phyloP scores from a whole-genome alignment of 75 land plant genomes.

The Sequoia sempervirens region DNA sequence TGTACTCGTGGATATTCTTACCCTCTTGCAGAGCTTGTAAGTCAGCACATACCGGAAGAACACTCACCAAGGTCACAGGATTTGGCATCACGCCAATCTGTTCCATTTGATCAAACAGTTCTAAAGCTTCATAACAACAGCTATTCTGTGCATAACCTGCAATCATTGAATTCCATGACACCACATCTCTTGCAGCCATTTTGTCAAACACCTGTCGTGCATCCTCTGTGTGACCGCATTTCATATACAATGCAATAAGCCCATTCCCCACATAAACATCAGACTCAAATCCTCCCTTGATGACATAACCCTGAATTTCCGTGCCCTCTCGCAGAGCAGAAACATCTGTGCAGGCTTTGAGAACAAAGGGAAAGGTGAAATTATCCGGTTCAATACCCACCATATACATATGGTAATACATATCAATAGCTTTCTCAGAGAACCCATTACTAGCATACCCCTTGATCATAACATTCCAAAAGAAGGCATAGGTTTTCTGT shows the following conservation, averaged over 20 bases:
- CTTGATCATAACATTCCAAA: slow-evolving; percentile 74
- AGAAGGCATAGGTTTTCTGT: slow-evolving; percentile 38
- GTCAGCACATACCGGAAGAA: slow-evolving; percentile 43
- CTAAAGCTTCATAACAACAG: slow-evolving; percentile 1
- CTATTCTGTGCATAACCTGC: slow-evolving; percentile 9
- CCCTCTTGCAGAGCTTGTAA: slow-evolving; percentile 43
- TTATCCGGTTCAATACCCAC: slow-evolving; percentile 44
- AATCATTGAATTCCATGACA: slow-evolving; percentile 86
- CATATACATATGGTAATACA: slow-evolving; percentile 59
- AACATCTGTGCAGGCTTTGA: slow-evolving; percentile 61
- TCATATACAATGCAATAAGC: slow-evolving; percentile 73
- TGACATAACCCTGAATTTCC: slow-evolving; percentile 58
- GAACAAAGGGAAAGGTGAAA: slow-evolving; percentile 71
- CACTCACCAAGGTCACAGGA: slow-evolving; percentile 30
- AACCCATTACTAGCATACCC: slow-evolving; percentile 62
- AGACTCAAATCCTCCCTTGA: slow-evolving; percentile 43
- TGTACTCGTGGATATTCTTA: slow-evolving; percentile 22
- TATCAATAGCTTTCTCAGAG: slow-evolving; percentile 52
- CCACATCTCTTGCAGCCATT: slow-evolving; percentile 48
- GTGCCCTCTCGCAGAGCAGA: slow-evolving; percentile 43
- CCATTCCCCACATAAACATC: slow-evolving; percentile 64
- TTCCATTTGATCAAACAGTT: slow-evolving; percentile 22
- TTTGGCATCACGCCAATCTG: slow-evolving; percentile 16
- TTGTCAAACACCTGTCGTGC: slow-evolving; percentile 61
- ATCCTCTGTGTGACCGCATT: slow-evolving; percentile 50